Evolutionary conservation across 805 yeast species (phyloP).

Genomic region (Saturnispora zaruensis): DNA sequence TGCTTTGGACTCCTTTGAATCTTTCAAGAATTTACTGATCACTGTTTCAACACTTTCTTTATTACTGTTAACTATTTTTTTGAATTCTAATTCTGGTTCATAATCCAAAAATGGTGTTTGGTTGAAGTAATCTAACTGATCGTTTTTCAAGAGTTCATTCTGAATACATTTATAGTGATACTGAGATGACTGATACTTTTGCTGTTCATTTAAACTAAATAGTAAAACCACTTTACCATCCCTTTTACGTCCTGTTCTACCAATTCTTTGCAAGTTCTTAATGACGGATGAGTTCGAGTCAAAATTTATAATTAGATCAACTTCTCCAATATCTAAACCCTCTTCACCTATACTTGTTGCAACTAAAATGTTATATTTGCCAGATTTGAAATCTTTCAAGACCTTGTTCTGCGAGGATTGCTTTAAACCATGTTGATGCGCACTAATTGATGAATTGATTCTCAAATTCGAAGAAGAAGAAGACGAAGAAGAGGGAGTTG

Average conservation of each 20-base stretch:
- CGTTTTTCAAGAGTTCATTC: conserved; percentile 37
- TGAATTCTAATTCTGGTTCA: neutral
- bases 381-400: conserved; percentile 63
- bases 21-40: neutral
- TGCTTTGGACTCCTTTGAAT: neutral
- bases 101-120: neutral
- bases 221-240: conserved; percentile 75
- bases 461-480: conserved; percentile 17
- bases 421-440: conserved; percentile 78
- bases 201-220: conserved; percentile 67
- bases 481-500: neutral
- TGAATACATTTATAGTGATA: conserved; percentile 76
- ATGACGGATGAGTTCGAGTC: conserved; percentile 93
- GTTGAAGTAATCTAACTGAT: neutral
- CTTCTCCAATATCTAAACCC: conserved; percentile 97
- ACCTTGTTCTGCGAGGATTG: conserved; percentile 81
- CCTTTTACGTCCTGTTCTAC: conserved; percentile 93
- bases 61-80: neutral
- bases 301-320: conserved; percentile 84
- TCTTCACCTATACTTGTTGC: conserved; percentile 98
- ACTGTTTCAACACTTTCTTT: neutral
- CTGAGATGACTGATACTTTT: conserved; percentile 77
- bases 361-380: conserved; percentile 69
- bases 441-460: conserved; percentile 62
- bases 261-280: conserved; percentile 91